phyloP scores from a whole-genome alignment of 768 basidiomycete genomes.

The Pholiota molesta region DNA sequence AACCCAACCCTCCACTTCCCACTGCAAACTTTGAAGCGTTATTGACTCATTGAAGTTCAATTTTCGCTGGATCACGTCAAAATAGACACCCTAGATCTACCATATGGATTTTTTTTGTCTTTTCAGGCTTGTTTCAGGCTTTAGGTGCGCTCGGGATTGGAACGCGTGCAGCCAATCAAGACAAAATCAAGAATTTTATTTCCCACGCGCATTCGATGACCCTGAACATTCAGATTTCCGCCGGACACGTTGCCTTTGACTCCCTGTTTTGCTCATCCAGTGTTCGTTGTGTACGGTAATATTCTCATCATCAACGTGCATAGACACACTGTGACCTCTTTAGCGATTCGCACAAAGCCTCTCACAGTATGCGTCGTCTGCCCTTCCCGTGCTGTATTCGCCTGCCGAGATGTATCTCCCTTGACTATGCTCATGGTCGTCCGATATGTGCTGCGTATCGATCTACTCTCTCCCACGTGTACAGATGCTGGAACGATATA shows the following conservation, averaged over 20 bases:
- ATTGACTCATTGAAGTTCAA: neutral
- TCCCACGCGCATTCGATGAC: conserved; percentile 18
- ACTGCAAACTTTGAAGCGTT: neutral
- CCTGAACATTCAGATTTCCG: conserved; percentile 16
- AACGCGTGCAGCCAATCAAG: neutral
- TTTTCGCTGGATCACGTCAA: neutral
- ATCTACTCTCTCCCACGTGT: conserved; percentile 25
- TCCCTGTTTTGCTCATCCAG: conserved; percentile 18
- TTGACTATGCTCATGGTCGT: conserved; percentile 18
- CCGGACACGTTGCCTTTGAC: conserved; percentile 23
- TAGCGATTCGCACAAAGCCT: conserved; percentile 11
- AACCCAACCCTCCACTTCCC: neutral
- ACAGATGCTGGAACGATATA: conserved; percentile 18
- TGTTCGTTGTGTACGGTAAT: conserved; percentile 19
- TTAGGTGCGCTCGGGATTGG: neutral
- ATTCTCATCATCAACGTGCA: conserved; percentile 29
- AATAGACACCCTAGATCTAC: neutral
- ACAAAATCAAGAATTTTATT: neutral
- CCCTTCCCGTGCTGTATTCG: conserved; percentile 18
- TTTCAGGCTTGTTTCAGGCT: neutral
- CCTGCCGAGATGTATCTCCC: conserved; percentile 22
- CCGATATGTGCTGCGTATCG: conserved; percentile 19
- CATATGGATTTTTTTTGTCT: neutral
- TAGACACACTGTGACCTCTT: conserved; percentile 14
- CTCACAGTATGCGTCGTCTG: conserved; percentile 11